Percentiles rank a stretch among this genome's conserved stretches.
These are phyloP conservation scores for Thuidium tamariscinum DNA, from an alignment of 225 moss, liverwort and hornwort genomes.

Conservation along the genomic window DNA sequence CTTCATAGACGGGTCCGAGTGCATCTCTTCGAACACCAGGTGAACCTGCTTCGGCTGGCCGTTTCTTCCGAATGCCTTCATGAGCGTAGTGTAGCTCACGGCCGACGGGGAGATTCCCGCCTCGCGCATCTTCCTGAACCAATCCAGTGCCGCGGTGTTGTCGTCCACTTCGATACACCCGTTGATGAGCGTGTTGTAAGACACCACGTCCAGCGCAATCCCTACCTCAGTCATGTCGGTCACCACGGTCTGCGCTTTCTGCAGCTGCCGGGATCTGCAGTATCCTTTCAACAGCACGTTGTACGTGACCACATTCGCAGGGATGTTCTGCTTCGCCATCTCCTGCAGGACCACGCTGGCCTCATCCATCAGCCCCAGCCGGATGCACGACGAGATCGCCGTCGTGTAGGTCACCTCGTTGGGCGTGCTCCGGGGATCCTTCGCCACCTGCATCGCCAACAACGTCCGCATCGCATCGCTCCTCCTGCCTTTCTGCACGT, in stretches of 20 bases:
- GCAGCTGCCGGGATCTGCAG: constrained; percentile 40
- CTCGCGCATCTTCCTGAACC: constrained; percentile 64
- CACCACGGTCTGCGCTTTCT: constrained; percentile 53
- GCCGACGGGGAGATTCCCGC: constrained; percentile 60
- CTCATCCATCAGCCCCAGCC: constrained; percentile 71
- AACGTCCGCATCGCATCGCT: constrained; percentile 80
- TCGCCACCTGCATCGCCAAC: constrained; percentile 53
- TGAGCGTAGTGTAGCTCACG: constrained; percentile 89
- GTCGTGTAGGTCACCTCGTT: constrained; percentile 93
- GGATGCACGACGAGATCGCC: constrained; percentile 71
- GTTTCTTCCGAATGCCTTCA: constrained; percentile 86
- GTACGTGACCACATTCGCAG: constrained; percentile 80
- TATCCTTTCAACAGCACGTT: constrained; percentile 76
- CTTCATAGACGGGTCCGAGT: constrained; percentile 47
- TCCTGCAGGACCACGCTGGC: constrained; percentile 61
- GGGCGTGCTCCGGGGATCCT: constrained; percentile 39
- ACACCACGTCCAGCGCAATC: constrained; percentile 60
- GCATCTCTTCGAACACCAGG: constrained; percentile 88
- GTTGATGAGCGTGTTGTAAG: constrained; percentile 81
- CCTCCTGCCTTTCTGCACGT: constrained; percentile 60
- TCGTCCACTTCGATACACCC: constrained; percentile 79
- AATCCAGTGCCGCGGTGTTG: constrained; percentile 50
- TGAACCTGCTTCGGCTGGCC: constrained; percentile 70
- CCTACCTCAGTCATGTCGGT: constrained; percentile 51
- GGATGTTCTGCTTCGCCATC: constrained; percentile 57